A percentile compares a stretch with the other conserved stretches of the same genome.
Evolutionary conservation across 495 filamentous ascomycete genomes (phyloP).

Genomic region (Rhizodiscina lignyota): DNA sequence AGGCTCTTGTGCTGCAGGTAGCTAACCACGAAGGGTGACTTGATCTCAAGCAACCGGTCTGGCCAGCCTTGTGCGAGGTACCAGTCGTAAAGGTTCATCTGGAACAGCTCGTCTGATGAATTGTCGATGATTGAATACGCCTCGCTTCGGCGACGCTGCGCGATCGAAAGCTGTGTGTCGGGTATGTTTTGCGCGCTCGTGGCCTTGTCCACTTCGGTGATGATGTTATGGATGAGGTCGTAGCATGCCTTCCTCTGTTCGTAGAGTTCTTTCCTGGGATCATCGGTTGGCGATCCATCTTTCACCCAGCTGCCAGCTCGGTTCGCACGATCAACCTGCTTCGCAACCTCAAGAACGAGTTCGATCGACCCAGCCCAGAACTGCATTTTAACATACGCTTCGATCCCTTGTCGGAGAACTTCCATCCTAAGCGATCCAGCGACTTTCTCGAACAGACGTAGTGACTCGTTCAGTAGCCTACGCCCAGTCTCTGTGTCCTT

Average conservation of each 20-base stretch:
- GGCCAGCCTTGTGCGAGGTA: conserved; percentile 68
- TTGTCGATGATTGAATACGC: conserved; percentile 74
- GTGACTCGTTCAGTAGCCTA: conserved; percentile 69
- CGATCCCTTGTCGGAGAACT: conserved; percentile 59
- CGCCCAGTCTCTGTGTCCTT: conserved; percentile 62
- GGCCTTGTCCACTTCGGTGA: conserved; percentile 56
- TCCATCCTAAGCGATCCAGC: conserved; percentile 63
- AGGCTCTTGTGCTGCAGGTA: conserved; percentile 63
- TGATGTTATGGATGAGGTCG: conserved; percentile 58
- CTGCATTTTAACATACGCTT: conserved; percentile 58
- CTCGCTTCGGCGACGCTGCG: conserved; percentile 53
- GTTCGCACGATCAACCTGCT: conserved; percentile 69
- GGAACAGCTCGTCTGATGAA: conserved; percentile 80
- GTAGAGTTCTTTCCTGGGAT: conserved; percentile 49
- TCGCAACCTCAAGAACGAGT: conserved; percentile 64
- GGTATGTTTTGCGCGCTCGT: conserved; percentile 17
- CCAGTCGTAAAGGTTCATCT: conserved; percentile 94
- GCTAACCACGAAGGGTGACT: conserved; percentile 69
- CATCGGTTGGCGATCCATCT: conserved; percentile 40
- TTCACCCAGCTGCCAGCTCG: conserved; percentile 60
- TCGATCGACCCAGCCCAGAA: conserved; percentile 84
- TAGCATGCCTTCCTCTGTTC: conserved; percentile 65
- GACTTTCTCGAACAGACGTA: conserved; percentile 76
- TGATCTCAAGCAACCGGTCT: conserved; percentile 66
- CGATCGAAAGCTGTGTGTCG: neutral